A percentile compares a stretch with the other conserved stretches of the same genome.
Conservation (phyloP, 2,329 filamentous ascomycete genomes). For the Alternaria metachromatica region DNA sequence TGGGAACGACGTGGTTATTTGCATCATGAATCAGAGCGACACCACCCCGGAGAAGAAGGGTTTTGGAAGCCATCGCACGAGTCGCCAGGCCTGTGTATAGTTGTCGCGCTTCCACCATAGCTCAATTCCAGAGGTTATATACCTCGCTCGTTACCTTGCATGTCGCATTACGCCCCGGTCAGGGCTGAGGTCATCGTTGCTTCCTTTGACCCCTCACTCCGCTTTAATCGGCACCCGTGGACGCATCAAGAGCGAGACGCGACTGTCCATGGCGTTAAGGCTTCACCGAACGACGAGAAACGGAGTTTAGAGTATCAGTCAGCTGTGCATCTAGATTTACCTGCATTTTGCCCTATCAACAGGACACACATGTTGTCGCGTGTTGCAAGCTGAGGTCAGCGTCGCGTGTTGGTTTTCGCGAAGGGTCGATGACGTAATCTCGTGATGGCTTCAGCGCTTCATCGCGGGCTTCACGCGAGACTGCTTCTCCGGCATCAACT, state of each 20-base stretch:
- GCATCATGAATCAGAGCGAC: slow-evolving; percentile 46
- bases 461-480: neutral
- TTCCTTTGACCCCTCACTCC: neutral
- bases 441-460: neutral
- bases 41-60: slow-evolving; percentile 46
- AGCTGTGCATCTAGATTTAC: neutral
- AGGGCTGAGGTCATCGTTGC: neutral
- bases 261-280: neutral
- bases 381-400: neutral
- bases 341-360: neutral
- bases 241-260: neutral
- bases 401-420: neutral
- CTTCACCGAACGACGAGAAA: neutral
- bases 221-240: neutral
- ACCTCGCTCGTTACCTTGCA: neutral
- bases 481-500: neutral
- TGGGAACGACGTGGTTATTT: slow-evolving; percentile 41
- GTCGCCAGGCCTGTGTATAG: neutral
- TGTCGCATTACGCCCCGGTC: neutral
- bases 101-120: neutral
- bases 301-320: neutral
- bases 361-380: neutral
- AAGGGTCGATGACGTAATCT: neutral
- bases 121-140: neutral
- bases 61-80: neutral